phyloP scores from a whole-genome alignment of 192 early-diverging fungal species.

The Podila epicladia region DNA sequence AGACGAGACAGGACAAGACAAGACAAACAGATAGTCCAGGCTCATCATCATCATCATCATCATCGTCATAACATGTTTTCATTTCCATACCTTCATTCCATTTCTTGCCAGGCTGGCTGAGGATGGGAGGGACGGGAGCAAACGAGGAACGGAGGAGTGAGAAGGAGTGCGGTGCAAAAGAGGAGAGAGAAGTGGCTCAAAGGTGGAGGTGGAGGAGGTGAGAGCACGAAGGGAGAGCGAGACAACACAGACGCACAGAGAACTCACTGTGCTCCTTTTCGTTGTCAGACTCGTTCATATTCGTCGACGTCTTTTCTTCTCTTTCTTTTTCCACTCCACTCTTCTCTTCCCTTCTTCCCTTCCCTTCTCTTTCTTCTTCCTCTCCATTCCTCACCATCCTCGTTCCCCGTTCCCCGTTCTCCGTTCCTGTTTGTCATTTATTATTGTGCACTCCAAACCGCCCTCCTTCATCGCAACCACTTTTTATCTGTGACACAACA shows the following conservation, averaged over 20 bases:
- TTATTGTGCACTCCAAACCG: background rate
- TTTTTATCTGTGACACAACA: background rate
- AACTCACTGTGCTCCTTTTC: no score
- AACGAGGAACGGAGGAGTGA: background rate
- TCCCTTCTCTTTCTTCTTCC: background rate
- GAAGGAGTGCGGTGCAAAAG: background rate
- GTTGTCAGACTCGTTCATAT: no score
- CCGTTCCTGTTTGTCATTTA: background rate
- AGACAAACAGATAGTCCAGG: background rate
- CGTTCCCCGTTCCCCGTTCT: background rate
- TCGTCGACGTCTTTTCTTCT: no score
- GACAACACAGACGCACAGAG: no score
- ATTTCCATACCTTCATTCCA: background rate
- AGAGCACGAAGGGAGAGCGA: no score
- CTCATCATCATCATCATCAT: background rate
- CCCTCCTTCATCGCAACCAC: background rate
- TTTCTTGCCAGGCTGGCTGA: slow-evolving; percentile 4
- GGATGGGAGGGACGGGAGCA: background rate
- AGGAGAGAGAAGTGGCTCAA: background rate
- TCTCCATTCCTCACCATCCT: background rate
- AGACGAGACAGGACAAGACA: background rate
- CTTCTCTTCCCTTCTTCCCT: background rate
- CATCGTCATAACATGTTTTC: background rate
- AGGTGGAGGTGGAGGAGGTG: background rate
- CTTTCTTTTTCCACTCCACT: background rate